Conservation (phyloP, 2,329 filamentous ascomycete species). For the Calonectria honghensis region DNA sequence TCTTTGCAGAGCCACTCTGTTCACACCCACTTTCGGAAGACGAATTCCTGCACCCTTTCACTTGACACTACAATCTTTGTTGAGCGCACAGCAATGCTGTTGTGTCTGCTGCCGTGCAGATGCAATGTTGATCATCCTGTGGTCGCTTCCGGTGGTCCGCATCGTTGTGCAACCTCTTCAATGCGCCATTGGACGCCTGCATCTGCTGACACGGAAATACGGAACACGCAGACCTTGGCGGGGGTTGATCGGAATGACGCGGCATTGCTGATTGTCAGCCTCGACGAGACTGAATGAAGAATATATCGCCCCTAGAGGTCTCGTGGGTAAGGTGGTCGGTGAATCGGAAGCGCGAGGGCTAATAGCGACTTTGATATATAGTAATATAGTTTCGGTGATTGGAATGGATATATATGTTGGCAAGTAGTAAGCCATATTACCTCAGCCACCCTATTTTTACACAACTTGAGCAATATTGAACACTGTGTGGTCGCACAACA, state of each 20-base stretch:
- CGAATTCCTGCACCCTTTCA: not conserved
- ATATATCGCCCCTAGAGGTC: not conserved
- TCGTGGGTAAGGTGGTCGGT: not conserved
- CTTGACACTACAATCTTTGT: not conserved
- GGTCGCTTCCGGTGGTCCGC: not conserved
- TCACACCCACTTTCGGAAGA: not conserved
- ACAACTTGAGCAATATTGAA: not conserved
- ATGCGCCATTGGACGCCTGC: not conserved
- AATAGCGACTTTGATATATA: not conserved
- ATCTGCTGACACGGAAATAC: not conserved
- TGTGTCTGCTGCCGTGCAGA: not conserved
- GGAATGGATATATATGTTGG: not conserved
- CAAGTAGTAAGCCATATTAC: not conserved
- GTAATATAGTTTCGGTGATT: not conserved
- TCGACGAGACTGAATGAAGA: not conserved
- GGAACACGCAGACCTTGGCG: not conserved
- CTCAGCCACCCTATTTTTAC: not conserved
- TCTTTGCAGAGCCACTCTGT: not conserved
- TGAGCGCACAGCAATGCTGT: not conserved
- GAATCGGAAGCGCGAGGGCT: not conserved
- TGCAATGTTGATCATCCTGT: not conserved
- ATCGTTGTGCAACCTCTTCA: not conserved
- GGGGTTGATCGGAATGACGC: not conserved
- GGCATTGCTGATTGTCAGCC: not conserved
- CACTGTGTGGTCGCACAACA: not conserved